Conservation (phyloP, 495 filamentous ascomycete genomes). For the Penicillium alfredii region DNA sequence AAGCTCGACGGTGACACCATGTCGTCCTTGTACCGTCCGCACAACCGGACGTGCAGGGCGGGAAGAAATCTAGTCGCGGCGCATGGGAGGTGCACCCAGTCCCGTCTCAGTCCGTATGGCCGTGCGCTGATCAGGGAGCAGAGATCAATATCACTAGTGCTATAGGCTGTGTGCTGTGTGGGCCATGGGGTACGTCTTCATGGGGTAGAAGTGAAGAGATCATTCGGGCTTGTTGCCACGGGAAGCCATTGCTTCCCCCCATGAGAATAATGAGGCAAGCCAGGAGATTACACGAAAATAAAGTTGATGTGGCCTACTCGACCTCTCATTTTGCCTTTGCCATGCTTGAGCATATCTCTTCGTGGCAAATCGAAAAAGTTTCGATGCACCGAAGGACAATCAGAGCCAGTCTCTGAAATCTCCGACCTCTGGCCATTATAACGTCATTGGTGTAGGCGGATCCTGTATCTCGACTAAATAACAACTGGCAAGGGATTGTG, state of each 20-base stretch:
- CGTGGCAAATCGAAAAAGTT: too few species aligned
- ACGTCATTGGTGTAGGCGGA: neutral
- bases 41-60: conserved; percentile 20
- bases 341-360: too few species aligned
- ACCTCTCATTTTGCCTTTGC: neutral
- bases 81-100: conserved; percentile 18
- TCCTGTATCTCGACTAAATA: conserved; percentile 5
- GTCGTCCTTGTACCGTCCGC: conserved; percentile 11
- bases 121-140: conserved; percentile 12
- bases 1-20: conserved; percentile 20
- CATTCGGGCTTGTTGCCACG: too few species aligned
- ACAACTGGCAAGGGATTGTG: too few species aligned
- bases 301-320: conserved; percentile 19
- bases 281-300: conserved; percentile 19
- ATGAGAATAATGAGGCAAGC: neutral
- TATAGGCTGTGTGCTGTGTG: neutral
- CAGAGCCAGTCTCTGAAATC: neutral
- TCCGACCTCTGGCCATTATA: neutral
- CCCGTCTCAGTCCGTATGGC: conserved; percentile 23
- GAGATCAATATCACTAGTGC: too few species aligned
- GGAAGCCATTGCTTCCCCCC: neutral
- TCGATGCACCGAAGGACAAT: conserved; percentile 11
- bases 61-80: conserved; percentile 13
- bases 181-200: neutral
- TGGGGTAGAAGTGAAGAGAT: too few species aligned